These are phyloP conservation scores for Cyberlindnera xylosilytica DNA, from an alignment of 805 yeast species.

Conservation along the genomic window DNA sequence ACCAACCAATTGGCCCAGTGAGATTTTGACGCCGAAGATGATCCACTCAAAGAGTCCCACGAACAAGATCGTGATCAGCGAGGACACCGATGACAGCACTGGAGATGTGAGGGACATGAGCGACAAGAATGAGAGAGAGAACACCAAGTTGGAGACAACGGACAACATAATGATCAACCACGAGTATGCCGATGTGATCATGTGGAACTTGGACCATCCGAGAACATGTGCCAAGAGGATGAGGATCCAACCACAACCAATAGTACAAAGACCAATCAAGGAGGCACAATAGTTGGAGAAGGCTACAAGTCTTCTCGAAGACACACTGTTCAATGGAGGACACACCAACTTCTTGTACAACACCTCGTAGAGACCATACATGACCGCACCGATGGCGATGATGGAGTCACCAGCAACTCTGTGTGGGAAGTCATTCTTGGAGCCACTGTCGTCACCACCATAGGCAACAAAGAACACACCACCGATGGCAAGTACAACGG, in stretches of 20 bases:
- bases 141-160: conserved; percentile 58
- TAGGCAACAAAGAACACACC: conserved; percentile 84
- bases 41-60: conserved; percentile 78
- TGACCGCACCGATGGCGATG: conserved; percentile 68
- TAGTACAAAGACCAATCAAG: conserved; percentile 57
- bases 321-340: conserved; percentile 62
- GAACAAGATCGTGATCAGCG: conserved; percentile 70
- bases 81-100: conserved; percentile 67
- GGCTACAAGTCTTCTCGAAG: conserved; percentile 68
- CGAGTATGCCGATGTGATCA: conserved; percentile 40
- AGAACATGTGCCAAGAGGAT: conserved; percentile 47
- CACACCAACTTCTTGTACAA: conserved; percentile 73
- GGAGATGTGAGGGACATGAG: conserved; percentile 85
- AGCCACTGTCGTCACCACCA: conserved; percentile 37
- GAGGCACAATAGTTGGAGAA: conserved; percentile 79
- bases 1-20: conserved; percentile 59
- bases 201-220: conserved; percentile 55
- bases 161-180: conserved; percentile 51
- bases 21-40: conserved; percentile 56
- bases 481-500: conserved; percentile 67
- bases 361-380: conserved; percentile 83
- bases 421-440: conserved; percentile 44
- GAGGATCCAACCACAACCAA: conserved; percentile 44
- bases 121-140: conserved; percentile 69
- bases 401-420: conserved; percentile 67